These are phyloP conservation scores for Ustilago nuda DNA, from an alignment of 1,284 basidiomycete species.

Conservation along the genomic window DNA sequence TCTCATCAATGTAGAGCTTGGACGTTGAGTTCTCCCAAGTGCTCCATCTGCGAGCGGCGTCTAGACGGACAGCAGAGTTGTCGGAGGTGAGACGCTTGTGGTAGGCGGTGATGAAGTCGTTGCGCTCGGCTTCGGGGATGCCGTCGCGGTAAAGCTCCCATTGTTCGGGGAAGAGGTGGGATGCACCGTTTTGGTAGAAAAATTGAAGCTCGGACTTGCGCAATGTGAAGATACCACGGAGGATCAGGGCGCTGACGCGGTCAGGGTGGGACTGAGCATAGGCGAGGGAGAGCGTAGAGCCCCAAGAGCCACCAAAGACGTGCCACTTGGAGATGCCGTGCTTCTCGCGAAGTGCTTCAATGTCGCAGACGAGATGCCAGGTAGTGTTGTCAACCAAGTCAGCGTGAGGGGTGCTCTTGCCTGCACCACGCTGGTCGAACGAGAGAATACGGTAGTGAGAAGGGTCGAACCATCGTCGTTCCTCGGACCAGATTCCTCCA, in stretches of 20 bases:
- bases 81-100: slow-evolving; percentile 80
- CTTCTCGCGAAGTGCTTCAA: slow-evolving; percentile 82
- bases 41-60: slow-evolving; percentile 84
- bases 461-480: slow-evolving; percentile 67
- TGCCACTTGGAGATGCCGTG: slow-evolving; percentile 71
- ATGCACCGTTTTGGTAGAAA: slow-evolving; percentile 86
- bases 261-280: slow-evolving; percentile 89
- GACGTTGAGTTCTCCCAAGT: slow-evolving; percentile 67
- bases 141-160: slow-evolving; percentile 76
- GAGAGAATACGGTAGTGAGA: slow-evolving; percentile 59
- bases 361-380: slow-evolving; percentile 91
- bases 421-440: slow-evolving; percentile 76
- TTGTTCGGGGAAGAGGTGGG: slow-evolving; percentile 66
- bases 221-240: slow-evolving; percentile 92
- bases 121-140: slow-evolving; percentile 82
- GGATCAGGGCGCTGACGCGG: slow-evolving; percentile 80
- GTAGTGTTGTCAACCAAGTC: slow-evolving; percentile 89
- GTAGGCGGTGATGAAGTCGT: slow-evolving; percentile 85
- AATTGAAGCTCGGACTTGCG: slow-evolving; percentile 84
- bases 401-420: slow-evolving; percentile 85
- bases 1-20: slow-evolving; percentile 60
- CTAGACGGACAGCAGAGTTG: slow-evolving; percentile 77
- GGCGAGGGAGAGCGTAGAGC: slow-evolving; percentile 84
- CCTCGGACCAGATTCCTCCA: slow-evolving; percentile 56
- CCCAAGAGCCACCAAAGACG: slow-evolving; percentile 73